phyloP scores from a whole-genome alignment of 257 asterid species.

The Gentiana straminea region DNA sequence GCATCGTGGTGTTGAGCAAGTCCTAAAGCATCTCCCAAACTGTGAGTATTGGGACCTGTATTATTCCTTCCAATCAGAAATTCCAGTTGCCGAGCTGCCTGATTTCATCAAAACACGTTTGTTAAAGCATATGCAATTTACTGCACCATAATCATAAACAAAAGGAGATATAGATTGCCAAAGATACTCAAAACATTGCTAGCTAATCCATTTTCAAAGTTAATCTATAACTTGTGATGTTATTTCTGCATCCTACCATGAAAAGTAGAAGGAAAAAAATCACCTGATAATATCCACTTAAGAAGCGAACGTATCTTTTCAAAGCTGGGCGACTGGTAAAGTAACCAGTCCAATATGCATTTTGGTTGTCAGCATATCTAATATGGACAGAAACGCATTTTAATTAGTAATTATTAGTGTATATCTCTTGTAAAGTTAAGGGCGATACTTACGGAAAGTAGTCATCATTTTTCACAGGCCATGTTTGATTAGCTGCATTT shows the following conservation, averaged over 20 bases:
- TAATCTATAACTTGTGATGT: too few species aligned
- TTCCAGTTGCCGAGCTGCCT: slow-evolving; percentile 93
- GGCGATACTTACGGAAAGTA: slow-evolving; percentile 66
- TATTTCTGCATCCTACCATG: neutral
- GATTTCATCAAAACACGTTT: neutral
- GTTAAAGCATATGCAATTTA: neutral
- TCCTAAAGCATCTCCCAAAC: slow-evolving; percentile 70
- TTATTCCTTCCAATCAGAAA: slow-evolving; percentile 50
- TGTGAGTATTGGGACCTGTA: slow-evolving; percentile 33
- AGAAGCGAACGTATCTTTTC: slow-evolving; percentile 53
- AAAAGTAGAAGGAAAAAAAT: neutral
- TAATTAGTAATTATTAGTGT: slow-evolving; percentile 1
- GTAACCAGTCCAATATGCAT: slow-evolving; percentile 85
- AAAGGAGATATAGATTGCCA: neutral
- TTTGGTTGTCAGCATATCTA: slow-evolving; percentile 53
- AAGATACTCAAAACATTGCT: neutral
- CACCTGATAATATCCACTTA: slow-evolving; percentile 76
- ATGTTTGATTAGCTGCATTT: slow-evolving; percentile 40
- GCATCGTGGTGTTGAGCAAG: slow-evolving; percentile 90
- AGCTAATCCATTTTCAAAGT: neutral
- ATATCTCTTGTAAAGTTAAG: slow-evolving; percentile 7
- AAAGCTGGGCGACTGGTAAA: slow-evolving; percentile 82
- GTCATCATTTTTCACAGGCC: slow-evolving; percentile 79
- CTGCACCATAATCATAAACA: neutral
- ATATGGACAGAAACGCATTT: slow-evolving; percentile 3